Base-by-base conservation (phyloP, 2,329 filamentous ascomycete genomes). In the Aspergillus pseudoviridinutans region DNA sequence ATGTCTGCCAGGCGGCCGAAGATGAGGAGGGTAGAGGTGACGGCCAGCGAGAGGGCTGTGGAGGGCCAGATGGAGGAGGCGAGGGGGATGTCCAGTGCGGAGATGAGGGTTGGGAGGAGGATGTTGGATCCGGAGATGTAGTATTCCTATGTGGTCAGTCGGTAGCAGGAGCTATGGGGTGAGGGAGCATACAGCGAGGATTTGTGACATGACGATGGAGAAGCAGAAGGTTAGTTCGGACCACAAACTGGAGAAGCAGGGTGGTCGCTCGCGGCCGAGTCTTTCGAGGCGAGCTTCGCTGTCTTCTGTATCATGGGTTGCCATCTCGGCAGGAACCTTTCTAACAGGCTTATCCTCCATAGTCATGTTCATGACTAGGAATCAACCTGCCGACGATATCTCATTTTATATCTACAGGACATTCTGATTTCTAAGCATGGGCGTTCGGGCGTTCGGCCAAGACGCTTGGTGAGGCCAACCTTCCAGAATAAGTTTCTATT, bases 101-200 rank as follows among this genome's bases (percentile, higher is more conserved):
- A 68, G 10, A 84, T 78, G 3, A 94, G 71, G 0, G 84, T 84
- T 0, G 90, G 90, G 0, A 92, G 73, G 27, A 93, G 74, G 58
- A 86, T 76, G 57, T 80, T 84, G 66, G 92, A 94, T 32, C 91
- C 91, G 50, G 87, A 89, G 52, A 93, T 83, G 68, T 88, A 89
- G 73, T 87, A 92, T 75, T 92, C 89, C 79, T 84, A 58, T 8
- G 29, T 14, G 10, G 25, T 10, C 3, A 32, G 41, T 55, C 42
- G 53, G 57, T 12, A 57, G 42, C 9, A 25, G 22, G 41, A 4
- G 24, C 24, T 17, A 4, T 9, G 28, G 25, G 14, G 25, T 12
- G 28, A 12, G 3, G 3, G 71, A 25, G 2, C 80, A 55, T 72
- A 82, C 81, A 49, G 82, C 79, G 65, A 88, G 79, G 59, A 87